Conservation (phyloP, 2,329 filamentous ascomycete genomes). For the Iodosphaeria phyllophila region DNA sequence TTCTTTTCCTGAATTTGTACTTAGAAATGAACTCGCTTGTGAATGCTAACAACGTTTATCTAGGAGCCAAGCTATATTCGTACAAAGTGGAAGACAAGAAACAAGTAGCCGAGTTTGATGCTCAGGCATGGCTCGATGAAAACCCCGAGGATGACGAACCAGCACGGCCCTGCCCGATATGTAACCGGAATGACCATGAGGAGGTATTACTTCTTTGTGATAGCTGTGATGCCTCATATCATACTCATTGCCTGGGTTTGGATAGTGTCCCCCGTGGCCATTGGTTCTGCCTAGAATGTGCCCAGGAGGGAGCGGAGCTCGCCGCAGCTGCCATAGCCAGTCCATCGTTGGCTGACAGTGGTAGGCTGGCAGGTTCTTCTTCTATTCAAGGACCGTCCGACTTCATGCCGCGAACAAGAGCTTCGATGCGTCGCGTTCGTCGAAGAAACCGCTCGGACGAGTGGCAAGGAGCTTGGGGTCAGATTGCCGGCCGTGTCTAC, state of each 20-base stretch:
- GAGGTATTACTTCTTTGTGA: slow-evolving; percentile 80
- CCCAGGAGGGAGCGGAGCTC: slow-evolving; percentile 21
- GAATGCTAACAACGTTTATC: slow-evolving; percentile 8
- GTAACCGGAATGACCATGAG: slow-evolving; percentile 63
- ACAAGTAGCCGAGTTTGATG: slow-evolving; percentile 78
- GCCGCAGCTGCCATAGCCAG: slow-evolving; percentile 20
- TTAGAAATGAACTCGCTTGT: too few species aligned
- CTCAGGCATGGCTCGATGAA: slow-evolving; percentile 54
- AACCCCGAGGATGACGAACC: slow-evolving; percentile 53
- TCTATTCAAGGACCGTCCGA: slow-evolving; percentile 14
- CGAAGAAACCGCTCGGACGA: slow-evolving; percentile 54
- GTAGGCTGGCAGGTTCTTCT: slow-evolving; percentile 8
- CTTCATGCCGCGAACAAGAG: slow-evolving; percentile 34
- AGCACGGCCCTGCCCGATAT: slow-evolving; percentile 64
- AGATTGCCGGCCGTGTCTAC: slow-evolving; percentile 40
- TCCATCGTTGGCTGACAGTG: slow-evolving; percentile 9
- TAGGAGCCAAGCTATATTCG: slow-evolving; percentile 35
- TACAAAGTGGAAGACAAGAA: slow-evolving; percentile 63
- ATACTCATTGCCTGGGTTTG: slow-evolving; percentile 80
- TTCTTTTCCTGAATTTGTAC: too few species aligned
- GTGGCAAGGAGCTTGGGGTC: slow-evolving; percentile 75
- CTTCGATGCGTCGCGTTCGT: slow-evolving; percentile 34
- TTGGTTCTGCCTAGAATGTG: slow-evolving; percentile 86
- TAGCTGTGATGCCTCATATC: slow-evolving; percentile 74
- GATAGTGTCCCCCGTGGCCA: slow-evolving; percentile 55